Conservation (phyloP, 371 early-diverging fungal species). For the Rhizopus arrhizus region DNA sequence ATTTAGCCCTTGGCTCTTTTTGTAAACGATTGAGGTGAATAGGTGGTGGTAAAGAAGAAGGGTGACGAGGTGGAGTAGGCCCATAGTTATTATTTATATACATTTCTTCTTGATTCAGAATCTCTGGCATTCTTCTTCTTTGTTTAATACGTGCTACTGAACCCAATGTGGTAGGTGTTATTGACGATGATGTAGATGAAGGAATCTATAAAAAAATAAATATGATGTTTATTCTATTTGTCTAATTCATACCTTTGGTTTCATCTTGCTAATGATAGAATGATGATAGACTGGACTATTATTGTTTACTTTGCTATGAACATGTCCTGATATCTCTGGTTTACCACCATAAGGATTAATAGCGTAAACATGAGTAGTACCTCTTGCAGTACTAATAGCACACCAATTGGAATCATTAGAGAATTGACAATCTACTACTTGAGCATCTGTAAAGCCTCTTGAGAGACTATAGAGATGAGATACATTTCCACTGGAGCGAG, state of each 20-base stretch:
- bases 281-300: conserved; percentile 17
- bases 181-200: background rate
- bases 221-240: background rate
- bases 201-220: background rate
- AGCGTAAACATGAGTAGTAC: conserved; percentile 78
- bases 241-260: background rate
- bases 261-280: conserved; percentile 13
- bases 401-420: conserved; percentile 80
- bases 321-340: conserved; percentile 67
- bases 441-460: conserved; percentile 80
- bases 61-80: conserved; percentile 11
- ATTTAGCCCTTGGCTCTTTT: conserved; percentile 34
- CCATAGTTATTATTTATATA: conserved; percentile 2
- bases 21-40: background rate
- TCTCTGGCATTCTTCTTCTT: conserved; percentile 45
- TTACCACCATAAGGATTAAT: conserved; percentile 74
- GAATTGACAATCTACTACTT: conserved; percentile 72
- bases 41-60: background rate
- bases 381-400: conserved; percentile 74
- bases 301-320: conserved; percentile 47
- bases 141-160: conserved; percentile 63
- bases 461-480: conserved; percentile 71
- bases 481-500: conserved; percentile 33
- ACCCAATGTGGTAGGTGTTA: conserved; percentile 28
- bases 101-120: conserved; percentile 20